Evolutionary conservation across 2,329 filamentous ascomycete species (phyloP), one percentile per base, ranked within the genome.

Genomic region (Apiospora arundinis): DNA sequence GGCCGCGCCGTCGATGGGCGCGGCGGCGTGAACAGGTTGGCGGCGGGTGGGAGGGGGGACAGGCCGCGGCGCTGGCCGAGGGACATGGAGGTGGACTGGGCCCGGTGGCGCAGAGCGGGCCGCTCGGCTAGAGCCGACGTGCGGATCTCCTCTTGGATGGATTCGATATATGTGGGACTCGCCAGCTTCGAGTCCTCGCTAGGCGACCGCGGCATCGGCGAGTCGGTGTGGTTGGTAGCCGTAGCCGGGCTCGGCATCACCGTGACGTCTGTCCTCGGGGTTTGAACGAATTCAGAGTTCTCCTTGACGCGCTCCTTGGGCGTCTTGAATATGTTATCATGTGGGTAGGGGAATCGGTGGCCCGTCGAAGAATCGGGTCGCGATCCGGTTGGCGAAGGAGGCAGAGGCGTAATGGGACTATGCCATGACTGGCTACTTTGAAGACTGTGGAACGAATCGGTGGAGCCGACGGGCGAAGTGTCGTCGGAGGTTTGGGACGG

Each of bases 41-140:
- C 90, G 0, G 91, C 85, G 1, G 91, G 87, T 2, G 92, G 92
- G 73, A 95, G 85, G 0, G 92, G 91, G 0, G 92, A 92, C 9
- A 92, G 83, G 11, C 88, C 87, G 48, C 89, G 87, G 71, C 87
- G 85, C 70, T 86, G 84, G 71, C 86, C 84, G 2, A 85, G 83
- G 63, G 86, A 87, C 45, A 87, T 82, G 18, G 87, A 85, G 8
- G 88, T 83, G 56, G 86, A 87, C 40, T 87, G 82, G 73, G 81
- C 85, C 32, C 90, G 88, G 66, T 89, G 84, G 66, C 87, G 86
- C 66, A 87, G 74, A 78, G 86, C 72, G 73, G 82, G 73, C 79
- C 80, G 78, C 81, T 83, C 74, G 77, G 75, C 75, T 74, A 80
- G 68, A 72, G 80, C 71, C 73, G 80, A 76, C 37, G 80, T 74